Evolutionary conservation across 345 rosid species (phyloP), one percentile per base, ranked within the genome.

Genomic region (Populus tremula): DNA sequence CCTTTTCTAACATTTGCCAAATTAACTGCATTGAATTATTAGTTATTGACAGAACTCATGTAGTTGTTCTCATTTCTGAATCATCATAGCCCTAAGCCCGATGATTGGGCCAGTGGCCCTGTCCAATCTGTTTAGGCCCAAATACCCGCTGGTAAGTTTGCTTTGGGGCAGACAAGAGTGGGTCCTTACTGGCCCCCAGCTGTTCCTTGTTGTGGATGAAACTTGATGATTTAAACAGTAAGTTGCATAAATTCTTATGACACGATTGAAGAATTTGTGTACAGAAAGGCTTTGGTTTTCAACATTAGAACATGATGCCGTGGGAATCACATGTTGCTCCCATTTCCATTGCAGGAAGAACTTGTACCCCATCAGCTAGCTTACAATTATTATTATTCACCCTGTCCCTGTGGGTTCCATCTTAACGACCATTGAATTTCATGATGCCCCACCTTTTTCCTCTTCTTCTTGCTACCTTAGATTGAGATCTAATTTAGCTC

Each of bases 291-390:
- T 43, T 10, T 43, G 47, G 47, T 12, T 43, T 43, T 11, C 47
- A n/a, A 3, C 25, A 59, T 73, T 17, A 73, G 77, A 79, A 72
- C 83, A 74, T 27, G 86, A 83, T 81, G 76, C 82, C 71, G 56
- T 6, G 29, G 76, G 88, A 81, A 79, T 81, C 83, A 74, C 79
- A 77, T 77, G 73, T 81, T 77, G 79, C 66, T 78, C 56, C 83
- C 70, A 78, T 73, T 72, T 76, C 54, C 47, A 69, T 64, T 66
- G 54, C 78, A 75, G 66, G 36, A 73, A 84, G 80, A 79, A 82
- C 83, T 74, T 79, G 79, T 82, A 78, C 84, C 80, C 25, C 39
- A 38, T 75, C 49, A 59, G 54, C 61, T 23, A 21, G 16, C 69
- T 65, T 13, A 6, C 25, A n/a, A 59, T 36, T 67, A 38, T 67